Evolutionary conservation across 306 rosid species (phyloP).

Genomic region (Bauhinia variegata): DNA sequence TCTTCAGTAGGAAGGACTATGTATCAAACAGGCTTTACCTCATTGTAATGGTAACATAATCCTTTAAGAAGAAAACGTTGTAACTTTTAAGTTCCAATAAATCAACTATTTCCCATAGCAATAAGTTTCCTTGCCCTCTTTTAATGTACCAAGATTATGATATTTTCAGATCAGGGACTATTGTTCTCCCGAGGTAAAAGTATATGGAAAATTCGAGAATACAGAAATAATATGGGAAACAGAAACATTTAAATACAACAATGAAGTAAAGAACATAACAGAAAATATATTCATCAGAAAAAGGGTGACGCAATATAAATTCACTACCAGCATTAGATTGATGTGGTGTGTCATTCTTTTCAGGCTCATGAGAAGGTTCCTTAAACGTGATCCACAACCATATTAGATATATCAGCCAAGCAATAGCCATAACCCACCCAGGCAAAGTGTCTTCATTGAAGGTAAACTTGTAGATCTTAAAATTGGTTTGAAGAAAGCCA

Average conservation of each 20-base stretch:
- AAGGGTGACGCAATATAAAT: slow-evolving; percentile 29
- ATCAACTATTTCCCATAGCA: no score
- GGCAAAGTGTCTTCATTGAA: slow-evolving; percentile 86
- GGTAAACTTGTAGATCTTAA: slow-evolving; percentile 80
- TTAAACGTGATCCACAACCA: slow-evolving; percentile 85
- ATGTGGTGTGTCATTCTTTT: slow-evolving; percentile 42
- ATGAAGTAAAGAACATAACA: slow-evolving; percentile 22
- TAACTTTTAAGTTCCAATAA: no score
- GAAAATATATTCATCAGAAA: slow-evolving; percentile 12
- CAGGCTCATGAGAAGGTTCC: slow-evolving; percentile 76
- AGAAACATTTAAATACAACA: neutral
- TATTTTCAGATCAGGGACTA: neutral
- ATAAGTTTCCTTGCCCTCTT: neutral
- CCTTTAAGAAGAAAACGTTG: no score
- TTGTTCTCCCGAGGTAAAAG: no score
- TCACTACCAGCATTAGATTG: slow-evolving; percentile 68
- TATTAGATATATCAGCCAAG: slow-evolving; percentile 82
- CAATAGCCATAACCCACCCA: slow-evolving; percentile 95
- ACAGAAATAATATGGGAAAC: neutral
- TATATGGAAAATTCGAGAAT: no score
- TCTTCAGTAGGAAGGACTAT: neutral
- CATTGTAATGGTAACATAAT: no score
- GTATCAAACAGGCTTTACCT: neutral
- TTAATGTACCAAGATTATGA: neutral
- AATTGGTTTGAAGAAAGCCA: slow-evolving; percentile 81